Evolutionary conservation across 169 alveolate species (phyloP).

Genomic region (Eimeria necatrix): DNA sequence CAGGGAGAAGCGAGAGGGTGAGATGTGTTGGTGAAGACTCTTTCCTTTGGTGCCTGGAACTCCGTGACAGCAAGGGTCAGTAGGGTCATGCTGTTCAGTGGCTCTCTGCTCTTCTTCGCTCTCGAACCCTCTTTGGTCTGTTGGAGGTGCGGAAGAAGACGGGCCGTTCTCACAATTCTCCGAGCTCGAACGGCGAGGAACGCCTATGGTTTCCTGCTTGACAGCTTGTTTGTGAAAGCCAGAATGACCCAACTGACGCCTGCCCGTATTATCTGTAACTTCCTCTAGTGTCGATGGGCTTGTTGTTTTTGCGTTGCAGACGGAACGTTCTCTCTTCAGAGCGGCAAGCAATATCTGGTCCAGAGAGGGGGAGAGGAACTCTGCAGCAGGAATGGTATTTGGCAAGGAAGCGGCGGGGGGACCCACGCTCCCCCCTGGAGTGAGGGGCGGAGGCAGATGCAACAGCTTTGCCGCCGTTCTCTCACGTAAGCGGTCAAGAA

Average conservation of each 20-base stretch:
- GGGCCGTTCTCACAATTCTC: background rate
- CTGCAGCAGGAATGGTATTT: conserved; percentile 74
- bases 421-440: conserved; percentile 34
- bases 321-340: background rate
- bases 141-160: background rate
- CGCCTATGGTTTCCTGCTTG: background rate
- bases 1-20: conserved; percentile 19
- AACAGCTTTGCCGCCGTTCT: conserved; percentile 79
- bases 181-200: background rate
- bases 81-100: conserved; percentile 30
- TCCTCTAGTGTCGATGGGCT: background rate
- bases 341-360: conserved; percentile 35
- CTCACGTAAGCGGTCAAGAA: conserved; percentile 76
- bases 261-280: background rate
- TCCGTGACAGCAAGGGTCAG: conserved; percentile 43
- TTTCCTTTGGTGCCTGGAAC: background rate
- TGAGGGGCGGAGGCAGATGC: conserved; percentile 78
- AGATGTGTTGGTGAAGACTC: conserved; percentile 41
- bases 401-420: conserved; percentile 63
- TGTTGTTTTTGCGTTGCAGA: background rate
- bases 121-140: conserved; percentile 1
- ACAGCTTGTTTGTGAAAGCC: background rate
- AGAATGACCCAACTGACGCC: background rate
- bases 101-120: conserved; percentile 19
- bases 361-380: conserved; percentile 54